These are phyloP conservation scores for Colletotrichum aenigma DNA, from an alignment of 2,329 filamentous ascomycete genomes.

Conservation along the genomic window DNA sequence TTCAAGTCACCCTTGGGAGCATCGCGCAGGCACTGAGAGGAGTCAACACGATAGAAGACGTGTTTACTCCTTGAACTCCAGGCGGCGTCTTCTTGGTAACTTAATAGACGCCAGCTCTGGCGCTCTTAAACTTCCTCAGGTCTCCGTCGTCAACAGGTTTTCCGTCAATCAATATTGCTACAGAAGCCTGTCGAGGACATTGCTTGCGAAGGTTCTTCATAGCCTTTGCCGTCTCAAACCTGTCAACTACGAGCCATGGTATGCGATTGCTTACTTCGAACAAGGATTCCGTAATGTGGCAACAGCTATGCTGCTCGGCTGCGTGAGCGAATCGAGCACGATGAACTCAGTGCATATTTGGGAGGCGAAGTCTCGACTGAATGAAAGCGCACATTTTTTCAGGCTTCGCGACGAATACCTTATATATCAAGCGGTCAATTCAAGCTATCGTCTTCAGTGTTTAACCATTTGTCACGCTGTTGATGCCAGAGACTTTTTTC, in stretches of 20 bases:
- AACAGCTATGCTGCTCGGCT: neutral
- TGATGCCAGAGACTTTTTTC: neutral
- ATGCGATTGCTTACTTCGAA: neutral
- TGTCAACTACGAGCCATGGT: neutral
- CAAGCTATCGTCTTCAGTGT: neutral
- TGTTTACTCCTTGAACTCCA: neutral
- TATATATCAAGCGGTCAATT: neutral
- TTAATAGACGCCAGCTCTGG: neutral
- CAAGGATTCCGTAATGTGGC: neutral
- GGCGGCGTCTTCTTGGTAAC: neutral
- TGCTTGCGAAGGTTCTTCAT: neutral
- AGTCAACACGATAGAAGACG: neutral
- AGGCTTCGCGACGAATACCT: neutral
- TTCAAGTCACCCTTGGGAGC: neutral
- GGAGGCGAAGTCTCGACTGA: neutral
- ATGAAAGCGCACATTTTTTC: neutral
- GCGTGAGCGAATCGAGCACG: neutral
- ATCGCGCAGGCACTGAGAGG: neutral
- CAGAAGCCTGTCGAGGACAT: neutral
- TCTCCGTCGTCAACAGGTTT: neutral
- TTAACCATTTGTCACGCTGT: neutral
- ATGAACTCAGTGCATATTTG: neutral
- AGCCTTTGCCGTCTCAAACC: neutral
- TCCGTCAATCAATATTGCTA: neutral
- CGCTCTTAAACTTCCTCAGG: neutral